phyloP scores from a whole-genome alignment of 1,284 basidiomycete genomes.

The Ustilago cynodontis region DNA sequence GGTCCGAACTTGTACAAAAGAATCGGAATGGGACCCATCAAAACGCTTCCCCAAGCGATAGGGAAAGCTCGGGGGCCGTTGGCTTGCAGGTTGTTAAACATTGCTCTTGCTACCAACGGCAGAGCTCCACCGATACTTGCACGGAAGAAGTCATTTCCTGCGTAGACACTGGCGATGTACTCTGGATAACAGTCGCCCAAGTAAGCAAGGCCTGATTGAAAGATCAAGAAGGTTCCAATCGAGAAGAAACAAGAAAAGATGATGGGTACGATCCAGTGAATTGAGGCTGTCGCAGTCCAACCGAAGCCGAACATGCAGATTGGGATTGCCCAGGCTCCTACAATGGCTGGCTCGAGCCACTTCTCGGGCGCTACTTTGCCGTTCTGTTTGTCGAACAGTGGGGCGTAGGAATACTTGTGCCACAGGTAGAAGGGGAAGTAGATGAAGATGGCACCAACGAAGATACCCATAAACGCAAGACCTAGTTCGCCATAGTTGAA shows the following conservation, averaged over 20 bases:
- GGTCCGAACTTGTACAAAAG: conserved; percentile 58
- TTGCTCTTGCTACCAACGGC: conserved; percentile 48
- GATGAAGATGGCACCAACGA: conserved; percentile 49
- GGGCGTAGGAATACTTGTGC: conserved; percentile 40
- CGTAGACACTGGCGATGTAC: conserved; percentile 56
- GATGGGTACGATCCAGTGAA: conserved; percentile 64
- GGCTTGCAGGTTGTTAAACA: conserved; percentile 58
- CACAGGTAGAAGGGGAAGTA: conserved; percentile 38
- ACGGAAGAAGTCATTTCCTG: conserved; percentile 58
- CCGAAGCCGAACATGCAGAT: conserved; percentile 62
- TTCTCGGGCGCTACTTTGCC: conserved; percentile 56
- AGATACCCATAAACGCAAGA: conserved; percentile 55
- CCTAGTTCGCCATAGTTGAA: conserved; percentile 60
- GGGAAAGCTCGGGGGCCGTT: conserved; percentile 57
- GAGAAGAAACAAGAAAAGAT: conserved; percentile 44
- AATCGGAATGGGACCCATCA: conserved; percentile 58
- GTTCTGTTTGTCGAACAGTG: conserved; percentile 31
- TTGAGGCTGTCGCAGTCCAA: conserved; percentile 55
- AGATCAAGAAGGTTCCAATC: conserved; percentile 54
- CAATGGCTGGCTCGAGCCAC: conserved; percentile 52
- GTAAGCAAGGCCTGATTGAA: conserved; percentile 53
- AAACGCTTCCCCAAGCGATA: conserved; percentile 53
- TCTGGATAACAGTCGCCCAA: conserved; percentile 52
- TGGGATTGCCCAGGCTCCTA: conserved; percentile 72
- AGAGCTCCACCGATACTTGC: conserved; percentile 55